Conservation (phyloP, 345 rosid species). For the Anacardium occidentale region DNA sequence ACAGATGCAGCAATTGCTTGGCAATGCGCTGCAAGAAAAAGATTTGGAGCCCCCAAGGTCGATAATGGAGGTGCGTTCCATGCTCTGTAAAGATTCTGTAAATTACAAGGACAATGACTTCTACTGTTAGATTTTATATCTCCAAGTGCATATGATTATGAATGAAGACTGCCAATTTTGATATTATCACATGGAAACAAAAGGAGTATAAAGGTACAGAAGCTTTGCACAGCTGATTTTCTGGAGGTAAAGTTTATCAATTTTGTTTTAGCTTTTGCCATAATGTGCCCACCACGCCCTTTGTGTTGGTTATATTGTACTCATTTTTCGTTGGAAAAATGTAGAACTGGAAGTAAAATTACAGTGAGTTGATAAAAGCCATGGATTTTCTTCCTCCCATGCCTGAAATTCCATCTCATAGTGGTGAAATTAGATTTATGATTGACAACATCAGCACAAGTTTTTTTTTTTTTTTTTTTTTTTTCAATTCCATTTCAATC, state of each 20-base stretch:
- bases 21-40: constrained; percentile 63
- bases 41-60: constrained; percentile 87
- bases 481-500: no score
- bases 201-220: neutral
- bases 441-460: no score
- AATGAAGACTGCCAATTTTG: neutral
- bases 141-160: neutral
- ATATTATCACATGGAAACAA: neutral
- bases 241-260: neutral
- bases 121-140: constrained; percentile 31
- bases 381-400: neutral
- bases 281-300: constrained; percentile 18
- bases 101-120: constrained; percentile 43
- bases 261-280: neutral
- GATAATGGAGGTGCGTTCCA: constrained; percentile 78
- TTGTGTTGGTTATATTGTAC: constrained; percentile 1
- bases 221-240: neutral
- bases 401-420: neutral
- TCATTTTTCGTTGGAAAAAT: neutral
- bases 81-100: constrained; percentile 76
- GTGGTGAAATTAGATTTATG: no score
- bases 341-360: neutral
- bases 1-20: constrained; percentile 87
- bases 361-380: neutral
- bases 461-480: no score